phyloP scores from a whole-genome alignment of 805 yeast species.

The Helenozyma baotianmanensis region DNA sequence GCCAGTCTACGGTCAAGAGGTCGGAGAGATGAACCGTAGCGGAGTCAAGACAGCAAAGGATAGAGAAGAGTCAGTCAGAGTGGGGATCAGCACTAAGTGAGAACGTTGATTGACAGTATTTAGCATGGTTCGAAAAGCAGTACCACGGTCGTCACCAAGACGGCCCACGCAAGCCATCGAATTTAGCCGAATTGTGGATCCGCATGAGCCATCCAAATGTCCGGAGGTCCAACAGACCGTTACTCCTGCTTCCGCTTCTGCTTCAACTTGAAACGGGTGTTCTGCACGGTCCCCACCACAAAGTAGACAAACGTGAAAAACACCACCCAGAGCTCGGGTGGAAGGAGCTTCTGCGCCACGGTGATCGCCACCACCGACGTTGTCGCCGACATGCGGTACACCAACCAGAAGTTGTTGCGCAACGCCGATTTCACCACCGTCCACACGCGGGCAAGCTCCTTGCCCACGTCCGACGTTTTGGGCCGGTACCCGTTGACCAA shows the following conservation, averaged over 20 bases:
- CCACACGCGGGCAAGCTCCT: constrained; percentile 16
- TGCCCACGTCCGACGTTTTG: constrained; percentile 6
- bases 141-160: too few relatives aligned
- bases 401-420: constrained; percentile 39
- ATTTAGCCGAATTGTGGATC: too few relatives aligned
- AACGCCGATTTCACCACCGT: constrained; percentile 28
- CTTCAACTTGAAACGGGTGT: constrained; percentile 46
- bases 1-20: too few relatives aligned
- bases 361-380: constrained; percentile 49
- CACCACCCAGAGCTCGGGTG: constrained; percentile 61
- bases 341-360: constrained; percentile 53
- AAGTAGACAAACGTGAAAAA: constrained; percentile 57
- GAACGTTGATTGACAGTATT: too few relatives aligned
- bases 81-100: too few relatives aligned
- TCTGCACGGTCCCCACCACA: constrained; percentile 58
- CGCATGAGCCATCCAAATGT: too few relatives aligned
- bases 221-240: too few relatives aligned
- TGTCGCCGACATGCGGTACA: constrained; percentile 50
- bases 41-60: too few relatives aligned
- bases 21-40: too few relatives aligned
- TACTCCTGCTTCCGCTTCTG: constrained; percentile 1
- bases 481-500: constrained; percentile 38
- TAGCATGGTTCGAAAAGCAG: too few relatives aligned
- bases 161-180: too few relatives aligned
- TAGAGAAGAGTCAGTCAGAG: too few relatives aligned